Conservation (phyloP, 2,329 filamentous ascomycete species). For the Fusarium sp. region DNA sequence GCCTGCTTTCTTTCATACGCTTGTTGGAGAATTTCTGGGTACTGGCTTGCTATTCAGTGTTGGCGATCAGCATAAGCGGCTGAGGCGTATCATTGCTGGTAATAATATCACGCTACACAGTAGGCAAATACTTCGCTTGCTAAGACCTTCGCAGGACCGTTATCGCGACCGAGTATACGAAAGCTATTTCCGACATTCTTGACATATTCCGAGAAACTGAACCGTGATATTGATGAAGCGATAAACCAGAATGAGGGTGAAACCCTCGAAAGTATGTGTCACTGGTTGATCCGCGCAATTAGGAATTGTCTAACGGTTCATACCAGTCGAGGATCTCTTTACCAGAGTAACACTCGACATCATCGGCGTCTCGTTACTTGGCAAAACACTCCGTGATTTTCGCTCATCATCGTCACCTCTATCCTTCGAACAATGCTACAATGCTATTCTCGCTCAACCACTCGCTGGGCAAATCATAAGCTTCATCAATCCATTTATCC, state of each 20-base stretch:
- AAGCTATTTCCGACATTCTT: background rate
- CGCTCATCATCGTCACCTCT: background rate
- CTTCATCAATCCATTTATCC: conserved; percentile 23
- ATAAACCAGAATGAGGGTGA: background rate
- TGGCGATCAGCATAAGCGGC: conserved; percentile 21
- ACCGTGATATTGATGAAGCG: background rate
- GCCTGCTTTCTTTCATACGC: conserved; percentile 18
- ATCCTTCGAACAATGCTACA: conserved; percentile 26
- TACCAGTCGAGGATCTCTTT: background rate
- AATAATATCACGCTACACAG: rapidly evolving
- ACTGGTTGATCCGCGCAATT: rapidly evolving
- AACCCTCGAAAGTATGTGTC: background rate
- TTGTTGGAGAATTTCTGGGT: conserved; percentile 27
- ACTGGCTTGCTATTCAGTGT: conserved; percentile 20
- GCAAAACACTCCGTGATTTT: conserved; percentile 11
- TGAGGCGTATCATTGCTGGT: conserved; percentile 14
- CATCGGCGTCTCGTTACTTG: conserved; percentile 5
- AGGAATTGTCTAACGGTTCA: background rate
- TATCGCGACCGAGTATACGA: conserved; percentile 11
- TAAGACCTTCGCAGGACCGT: background rate
- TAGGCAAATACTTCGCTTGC: rapidly evolving
- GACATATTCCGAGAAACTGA: background rate
- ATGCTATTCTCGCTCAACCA: conserved; percentile 8
- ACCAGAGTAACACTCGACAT: conserved; percentile 20
- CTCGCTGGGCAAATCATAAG: conserved; percentile 16